A percentile compares a stretch with the other conserved stretches of the same genome.
phyloP scores from a whole-genome alignment of 257 asterid genomes.

The Solanum chiquidenum region DNA sequence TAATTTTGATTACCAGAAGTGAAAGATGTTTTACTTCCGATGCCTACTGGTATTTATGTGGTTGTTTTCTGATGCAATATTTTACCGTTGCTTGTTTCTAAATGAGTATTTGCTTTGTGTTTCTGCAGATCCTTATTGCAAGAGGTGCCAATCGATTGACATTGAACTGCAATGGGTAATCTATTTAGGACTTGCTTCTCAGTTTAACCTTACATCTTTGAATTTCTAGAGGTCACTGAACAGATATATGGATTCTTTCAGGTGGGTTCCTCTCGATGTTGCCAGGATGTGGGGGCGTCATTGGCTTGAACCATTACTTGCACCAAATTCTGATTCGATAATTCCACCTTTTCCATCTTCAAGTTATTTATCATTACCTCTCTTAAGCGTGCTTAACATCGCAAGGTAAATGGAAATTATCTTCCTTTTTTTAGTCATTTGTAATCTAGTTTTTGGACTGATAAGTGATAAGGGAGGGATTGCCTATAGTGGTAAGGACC shows the following conservation, averaged over 20 bases:
- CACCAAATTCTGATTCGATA: conserved; percentile 54
- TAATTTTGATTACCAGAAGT: background rate
- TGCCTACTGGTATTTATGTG: background rate
- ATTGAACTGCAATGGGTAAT: conserved; percentile 92
- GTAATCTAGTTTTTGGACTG: background rate
- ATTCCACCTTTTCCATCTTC: conserved; percentile 70
- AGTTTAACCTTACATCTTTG: background rate
- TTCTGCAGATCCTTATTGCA: conserved; percentile 75
- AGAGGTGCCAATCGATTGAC: conserved; percentile 87
- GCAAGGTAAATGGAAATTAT: conserved; percentile 51
- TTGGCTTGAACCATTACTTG: conserved; percentile 88
- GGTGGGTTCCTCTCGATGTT: conserved; percentile 96
- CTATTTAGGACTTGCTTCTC: background rate
- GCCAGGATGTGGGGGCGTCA: conserved; percentile 98
- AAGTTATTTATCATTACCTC: conserved; percentile 76
- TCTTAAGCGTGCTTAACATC: conserved; percentile 77
- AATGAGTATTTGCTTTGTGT: background rate
- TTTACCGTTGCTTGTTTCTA: background rate
- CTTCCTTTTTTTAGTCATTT: background rate
- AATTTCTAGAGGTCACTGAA: background rate
- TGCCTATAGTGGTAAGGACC: background rate
- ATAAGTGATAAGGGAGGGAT: background rate
- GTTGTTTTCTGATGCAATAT: background rate
- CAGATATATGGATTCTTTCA: conserved; percentile 24
- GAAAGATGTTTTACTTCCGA: background rate